Percentiles rank a stretch among this genome's conserved stretches.
Evolutionary conservation across 495 filamentous ascomycete species (phyloP).

Genomic region (Podospora pseudoanserina): DNA sequence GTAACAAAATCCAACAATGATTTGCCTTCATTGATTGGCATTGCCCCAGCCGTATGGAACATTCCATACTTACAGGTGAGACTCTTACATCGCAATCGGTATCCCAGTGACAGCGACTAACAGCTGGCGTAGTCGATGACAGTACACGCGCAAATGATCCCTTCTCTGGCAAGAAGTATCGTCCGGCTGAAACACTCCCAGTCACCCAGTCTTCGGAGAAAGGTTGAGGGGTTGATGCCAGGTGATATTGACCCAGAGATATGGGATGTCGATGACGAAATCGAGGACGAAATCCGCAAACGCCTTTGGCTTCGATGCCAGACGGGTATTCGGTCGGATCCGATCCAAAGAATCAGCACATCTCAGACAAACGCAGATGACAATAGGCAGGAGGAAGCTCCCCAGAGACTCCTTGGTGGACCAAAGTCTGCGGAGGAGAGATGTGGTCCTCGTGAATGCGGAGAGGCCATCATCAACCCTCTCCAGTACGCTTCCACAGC

Average conservation of each 20-base stretch:
- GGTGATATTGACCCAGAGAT: not conserved
- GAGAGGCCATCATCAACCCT: not conserved
- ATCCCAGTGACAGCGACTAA: not conserved
- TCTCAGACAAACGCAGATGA: not conserved
- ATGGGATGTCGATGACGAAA: not conserved
- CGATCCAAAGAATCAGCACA: conserved; percentile 5
- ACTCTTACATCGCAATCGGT: not conserved
- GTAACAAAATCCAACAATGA: conserved; percentile 10
- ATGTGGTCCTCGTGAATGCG: not conserved
- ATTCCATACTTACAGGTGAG: conserved; percentile 40
- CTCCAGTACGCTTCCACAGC: not conserved
- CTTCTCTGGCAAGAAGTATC: conserved; percentile 23
- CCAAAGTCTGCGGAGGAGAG: not conserved
- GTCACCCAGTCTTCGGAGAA: conserved; percentile 26
- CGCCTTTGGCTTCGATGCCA: conserved; percentile 29
- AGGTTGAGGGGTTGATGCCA: conserved; percentile 11
- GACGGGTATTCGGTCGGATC: conserved; percentile 21
- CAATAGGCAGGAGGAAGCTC: not conserved
- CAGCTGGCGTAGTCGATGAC: conserved; percentile 16
- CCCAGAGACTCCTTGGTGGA: not conserved
- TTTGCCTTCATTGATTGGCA: conserved; percentile 36
- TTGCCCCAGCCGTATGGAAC: conserved; percentile 47
- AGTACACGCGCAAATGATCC: conserved; percentile 27
- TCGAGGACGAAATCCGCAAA: conserved; percentile 12
- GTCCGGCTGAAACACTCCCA: conserved; percentile 24